Conservation (phyloP, 1,139 yeast genomes). For the Hyphopichia khmerensis region DNA sequence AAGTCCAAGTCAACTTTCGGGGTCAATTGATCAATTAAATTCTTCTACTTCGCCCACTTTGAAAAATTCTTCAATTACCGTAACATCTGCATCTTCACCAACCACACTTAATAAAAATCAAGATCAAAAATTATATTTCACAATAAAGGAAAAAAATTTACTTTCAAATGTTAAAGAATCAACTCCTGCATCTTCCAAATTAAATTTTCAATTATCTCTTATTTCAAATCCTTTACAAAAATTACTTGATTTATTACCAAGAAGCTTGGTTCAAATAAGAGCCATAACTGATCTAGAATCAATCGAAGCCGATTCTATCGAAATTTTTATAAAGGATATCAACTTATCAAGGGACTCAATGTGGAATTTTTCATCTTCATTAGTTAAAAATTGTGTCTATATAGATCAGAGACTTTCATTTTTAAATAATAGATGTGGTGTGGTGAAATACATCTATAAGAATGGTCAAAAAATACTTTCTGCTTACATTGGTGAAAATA, state of each 20-base stretch:
- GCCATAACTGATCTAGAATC: conserved; percentile 32
- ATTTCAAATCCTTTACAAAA: conserved; percentile 62
- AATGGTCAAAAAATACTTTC: conserved; percentile 67
- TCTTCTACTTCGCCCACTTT: not conserved
- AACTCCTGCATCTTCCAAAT: conserved; percentile 10
- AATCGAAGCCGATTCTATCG: conserved; percentile 78
- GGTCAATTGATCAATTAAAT: not conserved
- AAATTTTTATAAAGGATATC: conserved; percentile 76
- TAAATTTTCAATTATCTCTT: conserved; percentile 50
- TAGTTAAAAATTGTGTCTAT: conserved; percentile 66
- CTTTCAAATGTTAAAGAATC: conserved; percentile 2
- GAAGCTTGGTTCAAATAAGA: conserved; percentile 59
- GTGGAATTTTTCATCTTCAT: conserved; percentile 75
- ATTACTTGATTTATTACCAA: conserved; percentile 62
- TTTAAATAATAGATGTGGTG: conserved; percentile 57
- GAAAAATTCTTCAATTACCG: not conserved
- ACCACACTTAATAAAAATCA: not conserved
- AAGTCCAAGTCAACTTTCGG: not conserved
- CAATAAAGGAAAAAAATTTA: not conserved
- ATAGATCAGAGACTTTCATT: conserved; percentile 64
- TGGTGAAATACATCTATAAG: conserved; percentile 65
- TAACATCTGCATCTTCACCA: conserved; percentile 6
- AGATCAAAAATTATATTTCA: conserved; percentile 37
- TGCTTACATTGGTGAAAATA: conserved; percentile 66
- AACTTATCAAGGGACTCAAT: conserved; percentile 87